phyloP scores from a whole-genome alignment of 2,329 filamentous ascomycete genomes.

The Talaromyces rugulosus region DNA sequence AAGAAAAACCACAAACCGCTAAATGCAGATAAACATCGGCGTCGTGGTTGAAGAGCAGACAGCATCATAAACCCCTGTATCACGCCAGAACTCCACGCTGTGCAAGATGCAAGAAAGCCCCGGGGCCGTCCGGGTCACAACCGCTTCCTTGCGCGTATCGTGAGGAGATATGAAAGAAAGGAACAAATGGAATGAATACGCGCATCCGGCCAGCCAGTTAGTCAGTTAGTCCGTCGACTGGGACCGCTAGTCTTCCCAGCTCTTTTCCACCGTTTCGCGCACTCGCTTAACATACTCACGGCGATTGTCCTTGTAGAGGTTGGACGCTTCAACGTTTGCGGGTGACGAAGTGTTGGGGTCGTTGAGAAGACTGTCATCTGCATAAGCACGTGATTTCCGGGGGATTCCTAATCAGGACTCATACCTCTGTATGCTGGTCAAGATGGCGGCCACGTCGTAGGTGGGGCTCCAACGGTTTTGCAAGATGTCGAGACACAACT shows the following conservation, averaged over 20 bases:
- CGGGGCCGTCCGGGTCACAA: background rate
- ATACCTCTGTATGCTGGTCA: conserved; percentile 97
- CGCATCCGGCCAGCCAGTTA: conserved; percentile 42
- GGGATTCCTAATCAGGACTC: conserved; percentile 9
- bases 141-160: background rate
- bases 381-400: background rate
- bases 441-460: conserved; percentile 93
- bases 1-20: background rate
- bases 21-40: background rate
- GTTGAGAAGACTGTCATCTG: conserved; percentile 71
- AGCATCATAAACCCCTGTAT: conserved; percentile 18
- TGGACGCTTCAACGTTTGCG: conserved; percentile 95
- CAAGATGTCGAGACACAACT: conserved; percentile 92
- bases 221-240: background rate
- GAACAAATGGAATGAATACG: conserved; percentile 2
- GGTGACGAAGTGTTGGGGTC: conserved; percentile 98
- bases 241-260: conserved; percentile 77
- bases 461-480: conserved; percentile 99
- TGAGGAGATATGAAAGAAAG: conserved; percentile 3
- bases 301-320: conserved; percentile 96
- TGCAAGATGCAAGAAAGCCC: conserved; percentile 24
- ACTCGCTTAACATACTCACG: conserved; percentile 96
- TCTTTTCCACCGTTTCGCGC: conserved; percentile 96
- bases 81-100: conserved; percentile 41
- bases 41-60: background rate